Percentiles rank a stretch among this genome's conserved stretches.
Evolutionary conservation across 805 yeast species (phyloP).

Genomic region (Metschnikowia bowlesiae): DNA sequence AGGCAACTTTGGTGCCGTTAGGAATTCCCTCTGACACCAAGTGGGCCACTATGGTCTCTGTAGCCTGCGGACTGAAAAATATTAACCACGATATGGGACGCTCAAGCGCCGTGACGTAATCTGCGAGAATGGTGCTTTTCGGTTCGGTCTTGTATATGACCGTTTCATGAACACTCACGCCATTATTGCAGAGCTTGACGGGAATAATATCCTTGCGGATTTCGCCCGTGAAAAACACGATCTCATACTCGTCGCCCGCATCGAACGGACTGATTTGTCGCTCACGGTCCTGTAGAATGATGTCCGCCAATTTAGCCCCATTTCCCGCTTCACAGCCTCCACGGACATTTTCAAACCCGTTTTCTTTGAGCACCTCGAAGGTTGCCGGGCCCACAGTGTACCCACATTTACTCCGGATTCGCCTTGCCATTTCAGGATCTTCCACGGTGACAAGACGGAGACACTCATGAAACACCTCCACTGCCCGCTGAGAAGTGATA

Average conservation of each 20-base stretch:
- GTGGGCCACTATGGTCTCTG: constrained; percentile 54
- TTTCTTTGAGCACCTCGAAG: constrained; percentile 44
- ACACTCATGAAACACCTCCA: constrained; percentile 61
- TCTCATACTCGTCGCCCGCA: constrained; percentile 13
- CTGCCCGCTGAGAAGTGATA: constrained; percentile 88
- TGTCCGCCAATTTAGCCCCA: constrained; percentile 64
- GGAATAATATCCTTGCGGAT: constrained; percentile 81
- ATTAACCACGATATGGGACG: constrained; percentile 56
- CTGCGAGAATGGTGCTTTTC: constrained; percentile 41
- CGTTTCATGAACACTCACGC: constrained; percentile 49
- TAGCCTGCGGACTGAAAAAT: constrained; percentile 90
- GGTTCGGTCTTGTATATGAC: constrained; percentile 67
- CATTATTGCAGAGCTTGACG: constrained; percentile 41
- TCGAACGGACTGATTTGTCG: constrained; percentile 15
- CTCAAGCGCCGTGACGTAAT: constrained; percentile 24
- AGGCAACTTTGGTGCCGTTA: constrained; percentile 49
- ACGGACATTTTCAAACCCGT: constrained; percentile 64
- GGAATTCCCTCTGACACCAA: constrained; percentile 12
- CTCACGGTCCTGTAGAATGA: constrained; percentile 43
- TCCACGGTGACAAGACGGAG: constrained; percentile 24
- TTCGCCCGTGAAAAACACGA: constrained; percentile 82
- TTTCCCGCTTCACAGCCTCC: constrained; percentile 82
- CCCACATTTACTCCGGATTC: constrained; percentile 47
- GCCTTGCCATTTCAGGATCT: constrained; percentile 10
- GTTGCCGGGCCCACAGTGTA: constrained; percentile 96